These are phyloP conservation scores for Bacidia gigantensis DNA, from an alignment of 495 filamentous ascomycete genomes.

Conservation along the genomic window DNA sequence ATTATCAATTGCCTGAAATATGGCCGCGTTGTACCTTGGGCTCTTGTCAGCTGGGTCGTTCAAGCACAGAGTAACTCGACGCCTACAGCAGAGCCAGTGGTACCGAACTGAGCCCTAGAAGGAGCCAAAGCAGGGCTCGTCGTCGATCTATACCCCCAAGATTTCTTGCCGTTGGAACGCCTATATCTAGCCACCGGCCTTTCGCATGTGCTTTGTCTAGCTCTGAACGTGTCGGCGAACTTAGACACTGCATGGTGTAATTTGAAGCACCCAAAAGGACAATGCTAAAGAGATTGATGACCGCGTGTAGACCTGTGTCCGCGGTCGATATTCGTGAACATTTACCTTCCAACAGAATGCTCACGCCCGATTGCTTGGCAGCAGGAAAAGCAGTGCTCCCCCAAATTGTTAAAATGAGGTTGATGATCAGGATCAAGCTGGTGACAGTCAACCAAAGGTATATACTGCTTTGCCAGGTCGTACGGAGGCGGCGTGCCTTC, in stretches of 20 bases:
- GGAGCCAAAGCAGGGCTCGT: constrained; percentile 7
- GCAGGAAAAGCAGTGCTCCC: neutral
- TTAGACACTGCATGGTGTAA: constrained; percentile 31
- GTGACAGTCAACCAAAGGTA: neutral
- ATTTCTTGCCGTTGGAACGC: constrained; percentile 28
- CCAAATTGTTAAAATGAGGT: constrained; percentile 11
- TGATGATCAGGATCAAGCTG: constrained; percentile 6
- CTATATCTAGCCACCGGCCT: constrained; percentile 27
- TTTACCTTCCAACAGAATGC: constrained; percentile 9
- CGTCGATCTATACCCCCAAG: constrained; percentile 11
- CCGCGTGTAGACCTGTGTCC: constrained; percentile 22
- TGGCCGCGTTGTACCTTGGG: constrained; percentile 28
- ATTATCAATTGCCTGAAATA: constrained; percentile 27
- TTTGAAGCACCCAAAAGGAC: constrained; percentile 28
- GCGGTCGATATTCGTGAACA: constrained; percentile 15
- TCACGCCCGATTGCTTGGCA: neutral
- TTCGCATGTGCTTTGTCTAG: constrained; percentile 25
- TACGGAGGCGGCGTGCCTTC: neutral
- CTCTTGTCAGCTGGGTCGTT: too few species aligned
- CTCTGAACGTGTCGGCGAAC: constrained; percentile 27
- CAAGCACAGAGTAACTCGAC: constrained; percentile 4
- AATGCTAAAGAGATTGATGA: constrained; percentile 26
- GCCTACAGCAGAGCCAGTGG: constrained; percentile 17
- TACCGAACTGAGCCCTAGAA: constrained; percentile 13
- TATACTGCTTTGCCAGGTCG: constrained; percentile 17